phyloP scores from a whole-genome alignment of 768 basidiomycete species.

The Boletales sp. region DNA sequence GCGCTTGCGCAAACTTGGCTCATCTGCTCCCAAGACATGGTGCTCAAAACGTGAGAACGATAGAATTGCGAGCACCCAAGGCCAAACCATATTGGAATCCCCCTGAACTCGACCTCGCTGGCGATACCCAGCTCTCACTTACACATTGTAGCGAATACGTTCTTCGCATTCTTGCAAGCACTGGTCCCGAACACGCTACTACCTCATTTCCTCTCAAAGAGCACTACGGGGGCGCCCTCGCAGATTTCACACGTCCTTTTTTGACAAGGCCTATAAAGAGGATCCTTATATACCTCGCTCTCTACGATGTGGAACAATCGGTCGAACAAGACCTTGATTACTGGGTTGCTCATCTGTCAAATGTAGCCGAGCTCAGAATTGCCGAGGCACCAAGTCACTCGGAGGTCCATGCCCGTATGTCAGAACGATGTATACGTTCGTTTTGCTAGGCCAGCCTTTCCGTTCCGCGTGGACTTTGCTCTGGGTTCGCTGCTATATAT shows the following conservation, averaged over 20 bases:
- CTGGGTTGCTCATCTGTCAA: conserved; percentile 25
- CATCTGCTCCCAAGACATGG: conserved; percentile 24
- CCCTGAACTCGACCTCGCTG: conserved; percentile 18
- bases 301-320: conserved; percentile 36
- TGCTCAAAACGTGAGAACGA: conserved; percentile 23
- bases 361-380: neutral
- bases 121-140: conserved; percentile 34
- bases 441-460: too few species aligned
- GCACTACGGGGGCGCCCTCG: conserved; percentile 1
- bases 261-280: neutral
- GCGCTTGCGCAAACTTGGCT: conserved; percentile 14
- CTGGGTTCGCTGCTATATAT: too few species aligned
- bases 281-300: conserved; percentile 10
- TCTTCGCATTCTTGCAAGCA: conserved; percentile 6
- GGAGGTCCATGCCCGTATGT: too few species aligned
- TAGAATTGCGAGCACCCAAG: conserved; percentile 12
- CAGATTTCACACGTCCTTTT: conserved; percentile 8
- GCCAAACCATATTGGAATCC: conserved; percentile 21
- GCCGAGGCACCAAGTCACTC: too few species aligned
- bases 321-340: conserved; percentile 28
- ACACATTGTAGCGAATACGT: conserved; percentile 27
- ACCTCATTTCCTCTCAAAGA: neutral
- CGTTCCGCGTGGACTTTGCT: too few species aligned
- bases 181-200: neutral
- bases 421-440: too few species aligned